These are phyloP conservation scores for Rhododendron ovatum DNA, from an alignment of 148 eudicot genomes.

Conservation along the genomic window DNA sequence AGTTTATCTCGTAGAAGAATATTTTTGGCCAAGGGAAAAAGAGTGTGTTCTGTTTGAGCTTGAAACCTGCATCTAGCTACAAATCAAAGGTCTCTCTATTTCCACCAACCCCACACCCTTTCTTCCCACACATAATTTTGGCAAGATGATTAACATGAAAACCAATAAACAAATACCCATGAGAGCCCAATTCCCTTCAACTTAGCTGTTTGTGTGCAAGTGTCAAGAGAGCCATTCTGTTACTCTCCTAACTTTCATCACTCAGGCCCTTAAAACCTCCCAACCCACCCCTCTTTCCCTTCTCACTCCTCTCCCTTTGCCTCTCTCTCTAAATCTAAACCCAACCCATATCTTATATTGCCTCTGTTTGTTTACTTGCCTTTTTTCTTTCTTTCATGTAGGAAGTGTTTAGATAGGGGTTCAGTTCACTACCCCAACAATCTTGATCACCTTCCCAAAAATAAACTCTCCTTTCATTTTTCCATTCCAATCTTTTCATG, in stretches of 20 bases:
- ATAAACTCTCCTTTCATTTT: conserved; percentile 22
- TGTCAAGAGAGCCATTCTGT: conserved; percentile 72
- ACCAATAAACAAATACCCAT: conserved; percentile 7
- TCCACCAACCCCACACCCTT: conserved; percentile 27
- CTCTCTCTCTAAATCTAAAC: conserved; percentile 27
- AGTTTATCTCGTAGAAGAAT: not conserved
- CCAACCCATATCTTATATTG: conserved; percentile 54
- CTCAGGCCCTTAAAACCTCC: conserved; percentile 40
- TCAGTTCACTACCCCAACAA: conserved; percentile 34
- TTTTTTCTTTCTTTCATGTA: conserved; percentile 17
- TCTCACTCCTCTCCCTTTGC: conserved; percentile 23
- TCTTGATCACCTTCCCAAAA: conserved; percentile 23
- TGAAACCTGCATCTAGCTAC: not conserved
- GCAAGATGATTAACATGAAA: not conserved
- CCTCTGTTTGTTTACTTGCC: conserved; percentile 44
- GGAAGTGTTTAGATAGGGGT: conserved; percentile 47
- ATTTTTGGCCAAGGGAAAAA: not conserved
- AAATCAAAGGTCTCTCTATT: not conserved
- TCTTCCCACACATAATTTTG: conserved; percentile 12
- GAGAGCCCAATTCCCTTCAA: conserved; percentile 22
- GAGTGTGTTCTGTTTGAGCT: not conserved
- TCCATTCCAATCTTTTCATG: conserved; percentile 18
- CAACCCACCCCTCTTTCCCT: conserved; percentile 23
- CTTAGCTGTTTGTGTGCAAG: conserved; percentile 12
- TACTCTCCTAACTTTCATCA: conserved; percentile 68